These are phyloP conservation scores for Silene noctiflora DNA, from an alignment of 179 eudicot species.

Conservation along the genomic window DNA sequence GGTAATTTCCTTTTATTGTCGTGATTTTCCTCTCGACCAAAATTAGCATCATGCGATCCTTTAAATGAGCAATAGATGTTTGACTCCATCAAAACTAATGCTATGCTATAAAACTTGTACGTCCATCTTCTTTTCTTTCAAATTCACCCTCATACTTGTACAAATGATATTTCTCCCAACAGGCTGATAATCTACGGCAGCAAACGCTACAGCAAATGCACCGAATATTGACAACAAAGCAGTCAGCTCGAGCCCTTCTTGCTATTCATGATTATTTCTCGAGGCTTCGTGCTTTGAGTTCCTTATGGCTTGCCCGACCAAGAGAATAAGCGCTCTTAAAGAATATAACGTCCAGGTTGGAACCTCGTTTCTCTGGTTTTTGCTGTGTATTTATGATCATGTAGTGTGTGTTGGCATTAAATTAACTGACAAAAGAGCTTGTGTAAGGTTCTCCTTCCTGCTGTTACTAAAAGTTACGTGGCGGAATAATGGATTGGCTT, in stretches of 20 bases:
- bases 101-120: background rate
- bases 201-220: conserved; percentile 74
- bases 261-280: conserved; percentile 70
- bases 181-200: conserved; percentile 70
- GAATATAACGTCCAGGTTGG: conserved; percentile 1
- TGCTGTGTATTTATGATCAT: background rate
- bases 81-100: background rate
- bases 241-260: conserved; percentile 66
- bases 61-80: background rate
- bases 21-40: background rate
- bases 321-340: conserved; percentile 40
- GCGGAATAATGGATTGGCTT: conserved; percentile 22
- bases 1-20: conserved; percentile 31
- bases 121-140: background rate
- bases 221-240: conserved; percentile 58
- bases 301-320: conserved; percentile 78
- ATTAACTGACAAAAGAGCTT: background rate
- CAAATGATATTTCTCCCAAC: conserved; percentile 1
- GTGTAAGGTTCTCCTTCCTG: background rate
- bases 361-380: conserved; percentile 16
- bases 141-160: background rate
- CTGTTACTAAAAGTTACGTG: background rate
- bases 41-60: too few species aligned
- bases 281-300: conserved; percentile 67
- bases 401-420: background rate